Evolutionary conservation across 495 filamentous ascomycete species (phyloP), one percentile per base, ranked within the genome.

Genomic region (Cercophora sp.): DNA sequence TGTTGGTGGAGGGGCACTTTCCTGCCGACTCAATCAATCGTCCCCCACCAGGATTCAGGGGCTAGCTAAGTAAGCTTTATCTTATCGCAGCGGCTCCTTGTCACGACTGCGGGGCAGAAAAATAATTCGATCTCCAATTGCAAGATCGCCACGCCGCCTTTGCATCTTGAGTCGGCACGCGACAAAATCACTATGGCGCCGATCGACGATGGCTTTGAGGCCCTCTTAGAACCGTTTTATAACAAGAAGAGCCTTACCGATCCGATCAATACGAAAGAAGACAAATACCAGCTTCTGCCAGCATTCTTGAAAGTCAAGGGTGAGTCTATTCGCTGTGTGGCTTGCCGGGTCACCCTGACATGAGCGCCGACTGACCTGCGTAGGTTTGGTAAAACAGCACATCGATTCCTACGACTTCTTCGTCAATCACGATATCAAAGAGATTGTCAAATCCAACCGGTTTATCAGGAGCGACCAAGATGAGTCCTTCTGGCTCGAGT

Each of bases 401-500:
- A 67, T 97, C 69, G 94, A 99, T 71, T 97, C 93, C 25, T 99
- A 88, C 79, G 95, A 99, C 70, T 95, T 88, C 68, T 96, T 99
- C 59, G 84, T 96, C 47, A 88, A 97, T 50, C 85, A 91, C 16
- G 91, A 96, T 62, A 79, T 99, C 67, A 95, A 96, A 70, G 88
- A 96, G 59, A 97, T 99, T 49, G 85, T 99, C 51, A 80, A 86
- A 61, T 88, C 91, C 20, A 96, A 96, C 66, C 82, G 84, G 27
- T 80, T 78, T 8, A 85, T 99, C 51, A 79, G 82, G 54, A 95
- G 91, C 69, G 92, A 97, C 75, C 85, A 90, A 22, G 89, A 96
- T 52, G 81, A 83, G 34, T 84, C 83, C 39, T 96, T 96, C 63
- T 92, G 83, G 70, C 79, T 96, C 58, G 86, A 91, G 72, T 91